Percentiles rank a stretch among this genome's conserved stretches.
Conservation (phyloP, 208 protist genomes). For the Acanthamoeba lenticulata region DNA sequence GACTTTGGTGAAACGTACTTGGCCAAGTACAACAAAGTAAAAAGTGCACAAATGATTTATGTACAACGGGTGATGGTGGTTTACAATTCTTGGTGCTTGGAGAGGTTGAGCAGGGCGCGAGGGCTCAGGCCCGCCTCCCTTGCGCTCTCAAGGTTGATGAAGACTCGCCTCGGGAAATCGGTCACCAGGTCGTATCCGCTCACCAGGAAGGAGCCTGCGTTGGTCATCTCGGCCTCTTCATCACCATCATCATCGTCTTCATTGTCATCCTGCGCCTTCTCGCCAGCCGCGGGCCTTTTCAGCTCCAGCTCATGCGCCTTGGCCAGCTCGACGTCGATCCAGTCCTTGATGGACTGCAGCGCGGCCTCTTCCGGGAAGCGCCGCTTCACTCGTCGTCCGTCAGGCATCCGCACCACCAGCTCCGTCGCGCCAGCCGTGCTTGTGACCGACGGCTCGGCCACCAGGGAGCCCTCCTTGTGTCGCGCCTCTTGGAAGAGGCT, state of each 20-base stretch:
- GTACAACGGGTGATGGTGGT: too few relatives aligned
- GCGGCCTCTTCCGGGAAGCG: background rate
- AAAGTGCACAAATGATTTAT: too few relatives aligned
- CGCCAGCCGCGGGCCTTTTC: background rate
- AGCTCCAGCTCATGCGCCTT: background rate
- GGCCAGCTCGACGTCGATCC: slow-evolving; percentile 33
- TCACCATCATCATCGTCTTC: background rate
- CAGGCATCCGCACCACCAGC: slow-evolving; percentile 20
- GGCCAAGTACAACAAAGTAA: too few relatives aligned
- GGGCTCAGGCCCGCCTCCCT: background rate
- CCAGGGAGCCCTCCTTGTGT: background rate
- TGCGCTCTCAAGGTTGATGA: background rate
- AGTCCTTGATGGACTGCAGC: background rate
- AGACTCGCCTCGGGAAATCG: background rate
- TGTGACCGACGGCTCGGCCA: background rate
- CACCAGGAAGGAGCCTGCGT: background rate
- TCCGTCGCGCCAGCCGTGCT: background rate
- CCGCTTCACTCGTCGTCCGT: background rate
- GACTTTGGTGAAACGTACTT: too few relatives aligned
- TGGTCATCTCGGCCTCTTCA: background rate
- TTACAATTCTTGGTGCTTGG: background rate
- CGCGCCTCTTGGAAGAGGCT: background rate
- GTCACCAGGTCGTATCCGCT: slow-evolving; percentile 13
- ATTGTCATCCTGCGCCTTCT: background rate
- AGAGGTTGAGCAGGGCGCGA: background rate